phyloP scores from a whole-genome alignment of 345 rosid genomes.

The Cardamine resedifolia region DNA sequence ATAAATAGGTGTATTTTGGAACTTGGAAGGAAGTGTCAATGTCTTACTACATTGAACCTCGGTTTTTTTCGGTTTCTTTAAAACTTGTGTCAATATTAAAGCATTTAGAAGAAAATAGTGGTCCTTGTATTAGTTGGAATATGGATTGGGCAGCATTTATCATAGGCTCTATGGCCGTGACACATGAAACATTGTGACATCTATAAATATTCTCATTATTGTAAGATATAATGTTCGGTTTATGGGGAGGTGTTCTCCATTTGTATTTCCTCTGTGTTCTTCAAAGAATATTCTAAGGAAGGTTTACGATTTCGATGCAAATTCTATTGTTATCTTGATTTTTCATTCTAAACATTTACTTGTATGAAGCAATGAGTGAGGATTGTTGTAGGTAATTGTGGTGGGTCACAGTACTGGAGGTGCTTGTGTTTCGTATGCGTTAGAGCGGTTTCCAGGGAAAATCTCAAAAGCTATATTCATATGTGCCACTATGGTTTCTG shows the following conservation, averaged over 20 bases:
- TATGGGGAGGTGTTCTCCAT: background rate
- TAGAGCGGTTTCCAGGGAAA: slow-evolving; percentile 73
- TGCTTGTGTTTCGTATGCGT: slow-evolving; percentile 76
- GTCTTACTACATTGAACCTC: background rate
- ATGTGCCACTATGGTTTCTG: slow-evolving; percentile 83
- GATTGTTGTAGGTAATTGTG: slow-evolving; percentile 63
- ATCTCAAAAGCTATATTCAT: slow-evolving; percentile 75
- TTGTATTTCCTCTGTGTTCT: slow-evolving; percentile 5
- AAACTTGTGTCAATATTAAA: background rate
- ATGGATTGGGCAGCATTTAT: background rate
- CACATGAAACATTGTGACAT: background rate
- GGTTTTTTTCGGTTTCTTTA: background rate
- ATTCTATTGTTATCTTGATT: background rate
- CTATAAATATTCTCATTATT: background rate
- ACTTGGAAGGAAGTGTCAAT: background rate
- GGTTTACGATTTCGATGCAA: background rate
- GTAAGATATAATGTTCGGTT: background rate
- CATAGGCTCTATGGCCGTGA: background rate
- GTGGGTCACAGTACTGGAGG: slow-evolving; percentile 91
- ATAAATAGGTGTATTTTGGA: background rate
- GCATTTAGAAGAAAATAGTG: background rate
- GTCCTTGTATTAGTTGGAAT: slow-evolving; percentile 8
- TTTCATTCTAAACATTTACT: background rate
- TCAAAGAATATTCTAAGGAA: background rate
- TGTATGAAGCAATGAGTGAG: background rate